Evolutionary conservation across 2,329 filamentous ascomycete genomes (phyloP), one percentile per base, ranked within the genome.

Genomic region (Aspergillus neotritici): DNA sequence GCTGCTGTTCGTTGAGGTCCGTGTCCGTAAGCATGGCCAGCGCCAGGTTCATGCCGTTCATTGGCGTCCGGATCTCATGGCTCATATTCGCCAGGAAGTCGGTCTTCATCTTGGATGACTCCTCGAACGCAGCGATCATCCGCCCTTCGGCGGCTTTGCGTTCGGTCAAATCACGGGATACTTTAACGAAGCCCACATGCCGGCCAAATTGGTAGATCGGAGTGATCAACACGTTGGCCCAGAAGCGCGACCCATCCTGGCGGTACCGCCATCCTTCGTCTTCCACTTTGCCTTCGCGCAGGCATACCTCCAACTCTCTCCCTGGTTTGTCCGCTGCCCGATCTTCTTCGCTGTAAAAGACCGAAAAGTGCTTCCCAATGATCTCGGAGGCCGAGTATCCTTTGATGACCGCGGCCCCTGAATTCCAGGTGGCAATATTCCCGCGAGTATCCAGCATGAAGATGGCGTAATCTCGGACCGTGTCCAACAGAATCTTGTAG

Each of bases 41-140:
- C n/a, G 78, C 79, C 12, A 77, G 72, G 15, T 80, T 66, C 70
- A 83, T 76, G 30, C 78, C 79, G 52, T 82, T 78, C 73, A 83
- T 81, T 0, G 80, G 80, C 21, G 21, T 25, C 7, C 21, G 21
- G 7, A 25, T 25, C 21, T 25, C 21, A 5, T 25, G 21, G 21
- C 21, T 25, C 21, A 25, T 82, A 55, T 82, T 80, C 40, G 77
- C 77, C 17, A 82, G 59, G 49, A 82, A 83, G 25, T 80, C 77
- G 4, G 73, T 77, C 58, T 82, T 82, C 45, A 82, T 61, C 50
- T 76, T 76, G n/a, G 77, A 75, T n/a, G 78, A 74, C 58, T 82
- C 78, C 53, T 82, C 78, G 49, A 77, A 80, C 2, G 77, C 78
- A 9, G 72, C 62, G 34, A 80, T 76, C 13, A 80, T 61, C 3